Evolutionary conservation across 78 protist species (phyloP), one percentile per base, ranked within the genome.

Genomic region (Dictyostelium citrinum): DNA sequence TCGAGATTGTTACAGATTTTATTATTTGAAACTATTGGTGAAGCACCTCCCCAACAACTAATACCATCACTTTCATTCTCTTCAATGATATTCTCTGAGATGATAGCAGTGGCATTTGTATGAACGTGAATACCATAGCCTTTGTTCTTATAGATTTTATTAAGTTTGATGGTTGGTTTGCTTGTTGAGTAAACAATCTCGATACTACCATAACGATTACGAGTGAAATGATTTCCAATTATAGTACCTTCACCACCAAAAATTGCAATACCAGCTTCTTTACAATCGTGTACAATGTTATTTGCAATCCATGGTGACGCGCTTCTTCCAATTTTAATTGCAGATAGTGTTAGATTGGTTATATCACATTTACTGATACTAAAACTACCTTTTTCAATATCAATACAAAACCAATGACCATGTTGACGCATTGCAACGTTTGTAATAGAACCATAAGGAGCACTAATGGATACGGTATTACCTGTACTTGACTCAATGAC

Each of bases 351-450:
- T 20, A 78, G 33, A 14, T 88, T 88, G 16, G 93, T 88, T 45
- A 88, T 88, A 55, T 88, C 93, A 67, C 93, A 88, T 35, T 88
- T 88, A 11, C 27, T 45, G 24, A 88, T 88, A 12, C 81, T 46
- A 39, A 88, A 88, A 0, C 81, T 60, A 35, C 93, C 93, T 55
- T 88, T 76, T 78, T 88, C 93, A 27, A 88, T 88, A 49, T 88
- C 93, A 4, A 88, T 88, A 49, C 93, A 88, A 78, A 88, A 88
- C 93, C 93, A 88, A 46, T 88, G 93, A 45, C 93, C 93, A 33
- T 51, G 49, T 49, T 88, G 93, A 33, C 85, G 55, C 71, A 58
- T 88, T 12, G 68, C 9, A 10, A 88, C 70, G 51, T 88, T 88
- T 27, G 72, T 45, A 3, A 88, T 61, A 0, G 85, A 78, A 7